phyloP scores from a whole-genome alignment of 139 green algal genomes.

The Mychonastes homosphaera region DNA sequence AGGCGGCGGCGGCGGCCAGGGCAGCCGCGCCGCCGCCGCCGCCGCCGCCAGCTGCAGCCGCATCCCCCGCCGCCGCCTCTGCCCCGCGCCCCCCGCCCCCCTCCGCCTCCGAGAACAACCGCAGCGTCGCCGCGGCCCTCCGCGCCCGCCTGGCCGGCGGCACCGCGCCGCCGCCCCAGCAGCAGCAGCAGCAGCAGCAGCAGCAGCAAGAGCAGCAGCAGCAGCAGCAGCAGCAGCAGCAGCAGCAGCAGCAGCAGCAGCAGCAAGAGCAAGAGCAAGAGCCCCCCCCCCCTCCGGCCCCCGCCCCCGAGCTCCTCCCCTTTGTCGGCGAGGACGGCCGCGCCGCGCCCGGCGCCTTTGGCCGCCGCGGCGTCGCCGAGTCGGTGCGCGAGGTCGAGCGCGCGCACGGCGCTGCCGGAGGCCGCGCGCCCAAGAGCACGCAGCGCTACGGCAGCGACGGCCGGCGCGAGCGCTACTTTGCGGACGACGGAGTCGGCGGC shows the following conservation, averaged over 20 bases:
- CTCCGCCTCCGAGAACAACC: neutral
- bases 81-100: neutral
- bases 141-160: conserved; percentile 1
- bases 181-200: conserved; percentile 3
- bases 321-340: conserved; percentile 60
- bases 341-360: conserved; percentile 70
- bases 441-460: conserved; percentile 61
- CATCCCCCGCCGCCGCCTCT: neutral
- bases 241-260: neutral
- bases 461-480: conserved; percentile 62
- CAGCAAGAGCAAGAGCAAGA: neutral
- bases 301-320: conserved; percentile 44
- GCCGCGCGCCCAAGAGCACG: conserved; percentile 17
- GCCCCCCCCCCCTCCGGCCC: too few relatives aligned
- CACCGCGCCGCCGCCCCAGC: neutral
- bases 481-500: conserved; percentile 65
- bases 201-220: neutral
- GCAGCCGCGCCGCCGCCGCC: neutral
- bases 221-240: too few relatives aligned
- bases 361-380: conserved; percentile 43
- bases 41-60: neutral
- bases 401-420: conserved; percentile 15
- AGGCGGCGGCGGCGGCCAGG: conserved; percentile 3
- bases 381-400: neutral
- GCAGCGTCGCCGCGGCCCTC: conserved; percentile 2